Evolutionary conservation across 208 protist genomes (phyloP).

Genomic region (Trypanosoma caninum): DNA sequence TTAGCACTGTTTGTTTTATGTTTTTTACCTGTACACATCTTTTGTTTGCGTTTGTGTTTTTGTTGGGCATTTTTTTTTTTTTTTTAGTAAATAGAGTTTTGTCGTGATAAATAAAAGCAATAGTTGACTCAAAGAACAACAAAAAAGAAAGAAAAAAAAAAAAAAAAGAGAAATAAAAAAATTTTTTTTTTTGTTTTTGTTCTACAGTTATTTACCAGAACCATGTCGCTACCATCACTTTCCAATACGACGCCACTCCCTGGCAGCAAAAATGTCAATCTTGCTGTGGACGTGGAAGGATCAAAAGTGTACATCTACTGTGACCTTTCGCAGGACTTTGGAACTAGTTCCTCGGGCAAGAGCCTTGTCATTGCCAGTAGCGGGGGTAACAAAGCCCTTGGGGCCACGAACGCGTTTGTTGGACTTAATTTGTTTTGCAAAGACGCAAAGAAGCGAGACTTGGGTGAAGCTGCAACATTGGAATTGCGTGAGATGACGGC

Average conservation of each 20-base stretch:
- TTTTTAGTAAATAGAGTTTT: neutral
- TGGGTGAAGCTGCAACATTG: constrained; percentile 26
- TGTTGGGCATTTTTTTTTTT: neutral
- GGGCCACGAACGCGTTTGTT: constrained; percentile 60
- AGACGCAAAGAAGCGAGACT: constrained; percentile 28
- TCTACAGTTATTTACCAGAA: neutral
- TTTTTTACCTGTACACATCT: too few species aligned
- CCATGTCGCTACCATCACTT: neutral
- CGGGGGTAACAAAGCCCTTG: constrained; percentile 75
- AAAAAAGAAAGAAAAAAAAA: constrained; percentile 1
- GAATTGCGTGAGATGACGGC: constrained; percentile 34
- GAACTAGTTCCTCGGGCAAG: constrained; percentile 59
- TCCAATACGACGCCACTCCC: constrained; percentile 20
- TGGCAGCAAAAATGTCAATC: constrained; percentile 55
- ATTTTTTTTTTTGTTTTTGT: neutral
- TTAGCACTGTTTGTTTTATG: too few species aligned
- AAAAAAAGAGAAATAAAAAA: neutral
- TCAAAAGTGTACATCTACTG: constrained; percentile 48
- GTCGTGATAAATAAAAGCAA: neutral
- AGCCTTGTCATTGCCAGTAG: constrained; percentile 63
- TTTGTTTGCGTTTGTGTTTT: neutral
- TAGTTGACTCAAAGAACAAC: neutral
- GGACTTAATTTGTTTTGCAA: constrained; percentile 82
- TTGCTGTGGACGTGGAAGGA: constrained; percentile 26
- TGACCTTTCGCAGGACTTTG: constrained; percentile 60